phyloP scores from a whole-genome alignment of 1,139 yeast genomes.

The Taiozyma sp. region DNA sequence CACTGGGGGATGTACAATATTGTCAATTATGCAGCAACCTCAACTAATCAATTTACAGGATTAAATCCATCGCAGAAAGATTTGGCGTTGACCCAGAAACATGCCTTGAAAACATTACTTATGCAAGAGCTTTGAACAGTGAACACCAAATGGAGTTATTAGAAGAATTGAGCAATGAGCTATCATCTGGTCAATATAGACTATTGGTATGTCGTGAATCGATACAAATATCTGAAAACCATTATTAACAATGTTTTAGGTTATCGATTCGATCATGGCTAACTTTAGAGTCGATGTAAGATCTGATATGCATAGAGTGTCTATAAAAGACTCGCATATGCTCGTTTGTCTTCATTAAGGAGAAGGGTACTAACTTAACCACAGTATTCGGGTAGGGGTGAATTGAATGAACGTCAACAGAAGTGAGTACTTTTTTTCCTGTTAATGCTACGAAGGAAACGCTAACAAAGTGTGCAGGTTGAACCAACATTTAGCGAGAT shows the following conservation, averaged over 20 bases:
- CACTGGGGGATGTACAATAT: background rate
- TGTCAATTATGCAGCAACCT: background rate
- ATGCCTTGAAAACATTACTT: conserved; percentile 49
- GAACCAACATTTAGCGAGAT: conserved; percentile 50
- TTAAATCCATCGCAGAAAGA: conserved; percentile 48
- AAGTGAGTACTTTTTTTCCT: conserved; percentile 19
- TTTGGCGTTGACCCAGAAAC: conserved; percentile 50
- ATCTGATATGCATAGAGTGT: background rate
- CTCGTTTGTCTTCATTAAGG: background rate
- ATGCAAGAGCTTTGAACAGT: conserved; percentile 55
- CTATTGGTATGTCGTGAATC: conserved; percentile 26
- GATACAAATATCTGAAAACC: background rate
- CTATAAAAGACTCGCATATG: background rate
- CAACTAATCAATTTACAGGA: conserved; percentile 26
- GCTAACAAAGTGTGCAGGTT: conserved; percentile 17
- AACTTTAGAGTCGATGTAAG: conserved; percentile 51
- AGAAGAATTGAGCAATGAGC: conserved; percentile 45
- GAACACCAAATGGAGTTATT: conserved; percentile 58
- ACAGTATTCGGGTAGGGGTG: conserved; percentile 53
- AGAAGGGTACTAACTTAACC: background rate
- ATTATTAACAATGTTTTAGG: conserved; percentile 17
- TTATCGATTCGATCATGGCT: conserved; percentile 58
- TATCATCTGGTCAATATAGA: conserved; percentile 45
- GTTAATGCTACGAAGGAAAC: conserved; percentile 6
- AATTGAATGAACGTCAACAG: conserved; percentile 57